Percentiles rank a stretch among this genome's conserved stretches.
Evolutionary conservation across 2,329 filamentous ascomycete species (phyloP).

Genomic region (Pseudogymnoascus sp.): DNA sequence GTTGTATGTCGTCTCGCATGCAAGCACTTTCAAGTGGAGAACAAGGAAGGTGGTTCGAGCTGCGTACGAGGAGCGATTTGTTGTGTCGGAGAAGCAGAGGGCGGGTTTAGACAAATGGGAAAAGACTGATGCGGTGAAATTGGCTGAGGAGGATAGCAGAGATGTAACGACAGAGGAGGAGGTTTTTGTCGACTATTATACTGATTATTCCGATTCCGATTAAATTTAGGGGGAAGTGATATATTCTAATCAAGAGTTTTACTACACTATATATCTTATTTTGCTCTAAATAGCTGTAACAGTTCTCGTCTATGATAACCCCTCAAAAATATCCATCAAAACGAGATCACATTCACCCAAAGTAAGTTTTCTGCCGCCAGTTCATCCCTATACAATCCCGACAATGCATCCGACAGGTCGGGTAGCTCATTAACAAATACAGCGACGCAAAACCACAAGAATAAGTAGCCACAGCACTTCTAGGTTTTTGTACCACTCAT

Average conservation of each 20-base stretch:
- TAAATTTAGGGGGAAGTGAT: not conserved
- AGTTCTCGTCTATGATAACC: not conserved
- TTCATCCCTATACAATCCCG: not conserved
- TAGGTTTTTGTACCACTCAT: no score
- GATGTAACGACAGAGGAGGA: conserved; percentile 16
- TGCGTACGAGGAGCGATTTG: conserved; percentile 23
- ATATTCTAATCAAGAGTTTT: not conserved
- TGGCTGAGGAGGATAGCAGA: not conserved
- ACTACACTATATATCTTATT: not conserved
- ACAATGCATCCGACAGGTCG: not conserved
- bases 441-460: no score
- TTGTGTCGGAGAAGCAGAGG: conserved; percentile 22
- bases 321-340: not conserved
- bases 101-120: conserved; percentile 20
- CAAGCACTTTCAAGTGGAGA: conserved; percentile 22
- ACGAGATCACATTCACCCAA: not conserved
- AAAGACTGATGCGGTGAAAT: conserved; percentile 8
- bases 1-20: conserved; percentile 22
- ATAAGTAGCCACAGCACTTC: no score
- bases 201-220: not conserved
- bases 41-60: conserved; percentile 20
- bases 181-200: conserved; percentile 1
- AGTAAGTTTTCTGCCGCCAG: not conserved
- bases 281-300: not conserved
- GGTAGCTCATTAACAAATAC: no score